Evolutionary conservation across 2,329 filamentous ascomycete genomes (phyloP).

Genomic region (Reticulascus tulasneorum): DNA sequence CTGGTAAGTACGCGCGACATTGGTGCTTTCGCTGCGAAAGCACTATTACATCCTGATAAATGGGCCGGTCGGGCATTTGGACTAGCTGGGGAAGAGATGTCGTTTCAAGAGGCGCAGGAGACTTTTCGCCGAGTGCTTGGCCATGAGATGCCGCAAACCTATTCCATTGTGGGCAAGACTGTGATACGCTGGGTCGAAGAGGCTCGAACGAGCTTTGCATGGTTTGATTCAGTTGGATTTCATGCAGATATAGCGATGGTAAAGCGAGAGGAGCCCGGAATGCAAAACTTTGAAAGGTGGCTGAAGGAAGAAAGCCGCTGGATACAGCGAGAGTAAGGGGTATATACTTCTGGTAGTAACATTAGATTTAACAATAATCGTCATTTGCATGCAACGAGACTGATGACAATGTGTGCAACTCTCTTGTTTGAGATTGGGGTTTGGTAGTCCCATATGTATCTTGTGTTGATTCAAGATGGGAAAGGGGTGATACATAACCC

Average conservation of each 20-base stretch:
- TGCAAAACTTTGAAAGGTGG: conserved; percentile 17
- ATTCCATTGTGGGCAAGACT: conserved; percentile 1
- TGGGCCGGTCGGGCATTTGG: conserved; percentile 9
- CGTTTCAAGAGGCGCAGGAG: conserved; percentile 7
- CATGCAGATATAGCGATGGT: conserved; percentile 8
- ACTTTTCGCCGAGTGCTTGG: conserved; percentile 3
- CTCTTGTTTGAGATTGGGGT: too few relatives aligned
- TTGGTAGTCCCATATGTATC: too few relatives aligned
- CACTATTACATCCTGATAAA: conserved; percentile 1
- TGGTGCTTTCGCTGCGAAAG: conserved; percentile 12
- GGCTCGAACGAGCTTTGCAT: conserved; percentile 12
- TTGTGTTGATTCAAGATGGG: too few relatives aligned
- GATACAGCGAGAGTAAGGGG: conserved; percentile 5
- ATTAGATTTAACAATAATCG: too few relatives aligned
- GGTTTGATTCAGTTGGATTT: conserved; percentile 11
- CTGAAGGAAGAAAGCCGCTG: conserved; percentile 17
- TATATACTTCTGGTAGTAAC: too few relatives aligned
- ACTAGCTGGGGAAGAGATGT: conserved; percentile 13
- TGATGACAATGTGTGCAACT: too few relatives aligned
- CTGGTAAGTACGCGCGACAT: conserved; percentile 21
- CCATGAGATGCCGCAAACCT: conserved; percentile 6
- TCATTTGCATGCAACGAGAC: too few relatives aligned
- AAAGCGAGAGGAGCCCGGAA: conserved; percentile 5
- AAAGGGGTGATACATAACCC: too few relatives aligned
- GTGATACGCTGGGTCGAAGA: conserved; percentile 12